Conservation (phyloP, 495 filamentous ascomycete species). For the Podospora australis region DNA sequence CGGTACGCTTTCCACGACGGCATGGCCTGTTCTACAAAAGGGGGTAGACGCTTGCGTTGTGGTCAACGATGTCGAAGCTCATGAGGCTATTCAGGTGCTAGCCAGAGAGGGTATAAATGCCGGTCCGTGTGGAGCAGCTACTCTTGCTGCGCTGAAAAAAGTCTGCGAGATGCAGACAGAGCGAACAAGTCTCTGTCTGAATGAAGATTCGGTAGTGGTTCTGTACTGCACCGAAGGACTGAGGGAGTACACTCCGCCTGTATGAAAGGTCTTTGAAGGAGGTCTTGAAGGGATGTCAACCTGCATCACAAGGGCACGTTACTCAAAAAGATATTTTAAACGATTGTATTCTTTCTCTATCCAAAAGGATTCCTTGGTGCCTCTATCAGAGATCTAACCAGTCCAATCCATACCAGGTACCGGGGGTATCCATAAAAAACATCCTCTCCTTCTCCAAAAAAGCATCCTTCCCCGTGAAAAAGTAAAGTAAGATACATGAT, state of each 20-base stretch:
- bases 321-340: no score
- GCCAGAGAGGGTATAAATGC: conserved; percentile 36
- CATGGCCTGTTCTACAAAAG: conserved; percentile 51
- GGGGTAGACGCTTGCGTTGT: conserved; percentile 54
- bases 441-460: no score
- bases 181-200: conserved; percentile 25
- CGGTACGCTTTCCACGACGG: conserved; percentile 55
- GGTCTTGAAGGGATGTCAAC: no score
- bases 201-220: conserved; percentile 46
- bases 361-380: no score
- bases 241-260: conserved; percentile 20
- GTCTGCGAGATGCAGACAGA: conserved; percentile 14
- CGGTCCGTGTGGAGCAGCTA: conserved; percentile 60
- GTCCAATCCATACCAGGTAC: no score
- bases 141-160: conserved; percentile 50
- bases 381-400: no score
- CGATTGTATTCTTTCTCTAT: no score
- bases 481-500: no score
- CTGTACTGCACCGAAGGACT: conserved; percentile 28
- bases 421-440: no score
- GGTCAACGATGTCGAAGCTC: conserved; percentile 51
- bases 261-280: no score
- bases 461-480: no score
- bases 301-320: no score
- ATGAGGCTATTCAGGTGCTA: conserved; percentile 47